Percentiles rank a stretch among this genome's conserved stretches.
These are phyloP conservation scores for Aspergillus clavatus DNA, from an alignment of 2,329 filamentous ascomycete species.

Conservation along the genomic window DNA sequence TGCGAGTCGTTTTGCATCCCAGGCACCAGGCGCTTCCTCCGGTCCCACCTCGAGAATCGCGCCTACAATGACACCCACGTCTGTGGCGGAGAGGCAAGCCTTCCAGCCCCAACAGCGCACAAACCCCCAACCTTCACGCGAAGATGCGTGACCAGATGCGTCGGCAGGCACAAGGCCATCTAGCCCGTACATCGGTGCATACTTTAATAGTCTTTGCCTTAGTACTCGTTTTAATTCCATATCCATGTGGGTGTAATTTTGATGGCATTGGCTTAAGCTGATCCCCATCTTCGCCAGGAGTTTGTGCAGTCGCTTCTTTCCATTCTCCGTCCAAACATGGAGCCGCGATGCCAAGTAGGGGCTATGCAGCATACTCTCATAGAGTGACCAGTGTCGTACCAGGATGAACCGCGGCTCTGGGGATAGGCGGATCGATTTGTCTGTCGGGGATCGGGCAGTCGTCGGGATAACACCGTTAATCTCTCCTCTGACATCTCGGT, in stretches of 20 bases:
- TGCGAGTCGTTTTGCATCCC: conserved; percentile 29
- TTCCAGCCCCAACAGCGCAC: conserved; percentile 97
- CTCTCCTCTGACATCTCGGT: conserved; percentile 61
- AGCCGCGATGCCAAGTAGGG: conserved; percentile 88
- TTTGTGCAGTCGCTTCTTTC: conserved; percentile 84
- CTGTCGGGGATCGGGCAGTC: conserved; percentile 79
- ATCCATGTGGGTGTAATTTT: conserved; percentile 97
- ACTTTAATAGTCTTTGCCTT: conserved; percentile 79
- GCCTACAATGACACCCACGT: conserved; percentile 88
- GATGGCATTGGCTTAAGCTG: conserved; percentile 85
- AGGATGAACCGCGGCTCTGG: conserved; percentile 91
- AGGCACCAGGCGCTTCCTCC: conserved; percentile 28
- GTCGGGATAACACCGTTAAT: conserved; percentile 81
- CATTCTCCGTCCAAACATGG: conserved; percentile 89
- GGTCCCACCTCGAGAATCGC: conserved; percentile 85
- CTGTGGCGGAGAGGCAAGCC: conserved; percentile 85
- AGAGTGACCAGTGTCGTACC: conserved; percentile 92
- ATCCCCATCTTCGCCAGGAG: conserved; percentile 97
- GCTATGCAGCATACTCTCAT: conserved; percentile 97
- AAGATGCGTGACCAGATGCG: conserved; percentile 64
- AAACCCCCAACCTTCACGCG: conserved; percentile 92
- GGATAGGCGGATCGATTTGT: conserved; percentile 85
- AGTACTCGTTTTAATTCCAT: conserved; percentile 90
- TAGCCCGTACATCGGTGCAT: conserved; percentile 86
- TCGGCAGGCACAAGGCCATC: conserved; percentile 85